Conservation (phyloP, 208 protist species). For the Leishmania lainsoni region DNA sequence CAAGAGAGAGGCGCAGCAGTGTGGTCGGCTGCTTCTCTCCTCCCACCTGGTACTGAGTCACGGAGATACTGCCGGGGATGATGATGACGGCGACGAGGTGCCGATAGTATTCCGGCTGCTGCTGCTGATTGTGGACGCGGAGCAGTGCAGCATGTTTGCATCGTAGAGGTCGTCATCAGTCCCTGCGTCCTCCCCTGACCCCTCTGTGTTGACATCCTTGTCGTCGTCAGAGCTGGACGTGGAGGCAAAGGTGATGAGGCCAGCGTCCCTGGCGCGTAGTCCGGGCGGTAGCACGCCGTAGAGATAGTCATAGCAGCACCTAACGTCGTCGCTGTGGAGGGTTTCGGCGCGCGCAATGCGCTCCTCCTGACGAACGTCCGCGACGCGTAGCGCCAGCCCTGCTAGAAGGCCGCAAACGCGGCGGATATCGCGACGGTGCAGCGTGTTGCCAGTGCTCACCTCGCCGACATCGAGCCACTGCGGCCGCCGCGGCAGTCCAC, state of each 20-base stretch:
- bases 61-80: not conserved
- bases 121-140: not conserved
- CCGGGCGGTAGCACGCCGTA: slow-evolving; percentile 24
- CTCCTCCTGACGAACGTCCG: slow-evolving; percentile 4
- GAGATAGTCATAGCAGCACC: slow-evolving; percentile 13
- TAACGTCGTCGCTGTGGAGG: not conserved
- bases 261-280: slow-evolving; percentile 7
- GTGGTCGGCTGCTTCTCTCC: not conserved
- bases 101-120: not conserved
- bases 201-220: not conserved
- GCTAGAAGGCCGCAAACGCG: slow-evolving; percentile 15
- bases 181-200: no score
- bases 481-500: not conserved
- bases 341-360: not conserved
- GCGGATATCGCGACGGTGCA: slow-evolving; percentile 38
- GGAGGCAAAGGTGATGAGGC: slow-evolving; percentile 3
- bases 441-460: not conserved
- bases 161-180: not conserved
- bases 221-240: not conserved
- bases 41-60: not conserved
- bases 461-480: not conserved
- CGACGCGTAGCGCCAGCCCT: slow-evolving; percentile 17
- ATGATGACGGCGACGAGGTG: not conserved
- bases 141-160: not conserved
- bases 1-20: not conserved